A percentile compares a stretch with the other conserved stretches of the same genome.
phyloP scores from a whole-genome alignment of 2,329 filamentous ascomycete species.

The Emergomyces orientalis region DNA sequence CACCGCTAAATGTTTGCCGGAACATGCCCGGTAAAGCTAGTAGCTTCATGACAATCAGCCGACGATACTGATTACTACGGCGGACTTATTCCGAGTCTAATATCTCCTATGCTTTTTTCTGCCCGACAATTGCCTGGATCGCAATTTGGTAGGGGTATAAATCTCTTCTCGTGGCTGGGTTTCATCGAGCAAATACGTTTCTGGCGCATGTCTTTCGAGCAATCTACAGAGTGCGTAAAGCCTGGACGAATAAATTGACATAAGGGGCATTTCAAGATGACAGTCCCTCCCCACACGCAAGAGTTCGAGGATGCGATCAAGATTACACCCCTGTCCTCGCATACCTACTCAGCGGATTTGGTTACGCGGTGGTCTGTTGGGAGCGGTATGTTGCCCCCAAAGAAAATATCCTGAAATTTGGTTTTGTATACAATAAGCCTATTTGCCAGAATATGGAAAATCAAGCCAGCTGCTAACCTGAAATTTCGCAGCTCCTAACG shows the following conservation, averaged over 20 bases:
- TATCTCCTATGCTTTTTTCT: not conserved
- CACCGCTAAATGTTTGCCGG: not conserved
- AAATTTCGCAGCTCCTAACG: constrained; percentile 5
- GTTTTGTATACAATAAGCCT: not conserved
- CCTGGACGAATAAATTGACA: not conserved
- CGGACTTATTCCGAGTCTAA: not conserved
- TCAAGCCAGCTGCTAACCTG: not conserved
- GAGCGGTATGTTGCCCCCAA: not conserved
- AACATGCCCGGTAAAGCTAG: not conserved
- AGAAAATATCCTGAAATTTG: not conserved
- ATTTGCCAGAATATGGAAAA: not conserved
- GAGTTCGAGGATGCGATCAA: constrained; percentile 3
- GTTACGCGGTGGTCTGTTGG: not conserved
- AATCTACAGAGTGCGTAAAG: too few species aligned
- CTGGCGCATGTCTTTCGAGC: not conserved
- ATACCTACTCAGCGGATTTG: constrained; percentile 6
- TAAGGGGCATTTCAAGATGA: not conserved
- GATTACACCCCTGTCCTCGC: constrained; percentile 2
- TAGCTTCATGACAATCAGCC: not conserved
- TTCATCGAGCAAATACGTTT: not conserved
- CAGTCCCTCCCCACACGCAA: not conserved
- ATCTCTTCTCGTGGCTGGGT: not conserved
- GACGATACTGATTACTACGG: not conserved
- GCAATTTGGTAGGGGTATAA: not conserved
- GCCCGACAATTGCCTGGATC: not conserved